Evolutionary conservation across 2,329 filamentous ascomycete genomes (phyloP), one percentile per base, ranked within the genome.

Genomic region (Cercospora berteroae): DNA sequence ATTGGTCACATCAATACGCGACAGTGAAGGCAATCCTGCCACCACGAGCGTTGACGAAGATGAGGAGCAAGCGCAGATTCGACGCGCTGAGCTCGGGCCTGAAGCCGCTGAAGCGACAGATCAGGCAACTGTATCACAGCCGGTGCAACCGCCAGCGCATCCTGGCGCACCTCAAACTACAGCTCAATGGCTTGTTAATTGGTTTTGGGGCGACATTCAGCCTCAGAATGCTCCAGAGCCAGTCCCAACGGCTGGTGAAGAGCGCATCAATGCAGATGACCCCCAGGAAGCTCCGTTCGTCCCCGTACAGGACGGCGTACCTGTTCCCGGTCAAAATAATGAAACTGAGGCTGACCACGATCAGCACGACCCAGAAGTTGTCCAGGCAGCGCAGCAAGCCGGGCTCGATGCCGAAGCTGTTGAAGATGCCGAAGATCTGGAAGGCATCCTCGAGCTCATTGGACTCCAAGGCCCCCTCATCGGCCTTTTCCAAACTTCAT

Each of bases 401-500:
- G 90, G 86, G 8, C 82, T 94, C 39, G 92, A 97, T 73, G 87
- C 88, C 56, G 87, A 89, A 64, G 90, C 89, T 9, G 86, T 93
- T 50, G 91, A 94, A 68, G 81, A 97, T 72, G 91, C 91, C 9
- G 95, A 99, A 79, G 95, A 99, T 76, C 88, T 99, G 16, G 95
- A 99, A 77, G 95, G 95, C 0, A 92, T 99, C 62, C 89, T 99
- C 83, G 95, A 99, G 78, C 87, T 99, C 16, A 90, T 99, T 67
- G 95, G 95, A 42, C 96, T 99, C 91, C 92, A 96, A 75, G 95
- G 95, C 0, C 95, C 95, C 0, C 84, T 99, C 3, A 90, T 90
- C 13, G 93, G 93, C 2, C 85, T 99, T 5, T 88, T 98, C 72
- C 95, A 99, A 76, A 99, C 99, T 73, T 93, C 92, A 64, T 89